Evolutionary conservation across 306 rosid genomes (phyloP), one percentile per base, ranked within the genome.

Genomic region (Cicer cuneatum): DNA sequence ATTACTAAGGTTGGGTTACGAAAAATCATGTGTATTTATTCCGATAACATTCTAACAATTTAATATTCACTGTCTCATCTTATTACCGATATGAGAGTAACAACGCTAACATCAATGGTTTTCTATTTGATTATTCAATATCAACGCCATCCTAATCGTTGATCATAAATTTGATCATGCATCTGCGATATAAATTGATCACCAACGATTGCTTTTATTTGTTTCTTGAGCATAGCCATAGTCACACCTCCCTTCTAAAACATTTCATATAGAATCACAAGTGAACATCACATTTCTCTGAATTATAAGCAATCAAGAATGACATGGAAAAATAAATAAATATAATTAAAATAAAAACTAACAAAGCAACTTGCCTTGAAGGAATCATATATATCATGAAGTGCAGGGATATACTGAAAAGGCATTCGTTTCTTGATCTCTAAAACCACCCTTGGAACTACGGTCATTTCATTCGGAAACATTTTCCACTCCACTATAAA

Each of bases 341-440:
- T 52, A 7, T n/a, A 48, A 5, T 6, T 9, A 42, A 42, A 8
- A 10, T 12, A 10, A 45, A 45, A 18, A 64, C 15, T 46, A 24
- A 24, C 3, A 24, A 24, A 24, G 29, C 6, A 54, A 16, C 86
- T 65, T 42, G 80, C 96, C 87, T 76, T 75, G 8, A 78, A 74
- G 12, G 58, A 15, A 41, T 72, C 52, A 59, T 79, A 80, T 76
- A 88, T 37, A 46, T 49, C 52, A 7, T 49, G 61, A 45, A 81
- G 66, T 57, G 79, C 79, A 69, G 82, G 80, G 78, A 85, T 69
- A 58, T 83, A 81, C n/a, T 40, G 38, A 49, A 83, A 37, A 51
- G 91, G 84, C 57, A 90, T 72, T 29, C 66, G 69, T 48, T 53
- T 68, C 73, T 73, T 78, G 38, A 90, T 71, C 89, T 71, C 83